These are phyloP conservation scores for Jackrogersella minutella DNA, from an alignment of 495 filamentous ascomycete species.

Conservation along the genomic window DNA sequence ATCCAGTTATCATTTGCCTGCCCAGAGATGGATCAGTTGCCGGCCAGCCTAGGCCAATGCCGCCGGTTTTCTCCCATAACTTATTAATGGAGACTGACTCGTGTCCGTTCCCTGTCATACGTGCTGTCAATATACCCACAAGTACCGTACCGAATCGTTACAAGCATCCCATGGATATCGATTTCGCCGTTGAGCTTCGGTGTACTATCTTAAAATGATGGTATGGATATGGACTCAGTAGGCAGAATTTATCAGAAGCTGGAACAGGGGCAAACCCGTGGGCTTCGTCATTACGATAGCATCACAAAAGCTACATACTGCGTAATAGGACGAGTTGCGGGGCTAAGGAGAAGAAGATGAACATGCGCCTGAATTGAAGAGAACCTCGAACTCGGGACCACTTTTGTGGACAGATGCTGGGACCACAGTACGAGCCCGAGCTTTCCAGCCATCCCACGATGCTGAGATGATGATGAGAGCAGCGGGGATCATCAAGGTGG, in stretches of 20 bases:
- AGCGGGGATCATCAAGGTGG: constrained; percentile 34
- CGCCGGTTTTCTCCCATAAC: constrained; percentile 29
- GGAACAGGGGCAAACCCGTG: constrained; percentile 23
- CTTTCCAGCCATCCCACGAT: constrained; percentile 21
- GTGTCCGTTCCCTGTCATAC: constrained; percentile 37
- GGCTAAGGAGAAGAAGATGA: constrained; percentile 25
- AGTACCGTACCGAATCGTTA: constrained; percentile 18
- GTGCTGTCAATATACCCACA: constrained; percentile 32
- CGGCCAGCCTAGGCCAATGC: constrained; percentile 33
- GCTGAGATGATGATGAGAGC: constrained; percentile 21
- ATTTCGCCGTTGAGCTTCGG: constrained; percentile 24
- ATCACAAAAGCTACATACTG: constrained; percentile 32
- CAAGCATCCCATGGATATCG: constrained; percentile 27
- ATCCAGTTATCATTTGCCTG: constrained; percentile 26
- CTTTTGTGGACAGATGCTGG: constrained; percentile 41
- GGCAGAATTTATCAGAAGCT: background rate
- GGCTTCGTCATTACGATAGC: constrained; percentile 37
- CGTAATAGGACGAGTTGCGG: constrained; percentile 25
- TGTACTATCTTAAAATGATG: background rate
- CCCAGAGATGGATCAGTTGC: constrained; percentile 22
- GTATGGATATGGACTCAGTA: background rate
- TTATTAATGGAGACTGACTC: constrained; percentile 34
- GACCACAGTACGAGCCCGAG: constrained; percentile 35
- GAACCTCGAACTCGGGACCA: constrained; percentile 26
- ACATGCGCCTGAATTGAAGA: constrained; percentile 18